Conservation (phyloP, 768 basidiomycete species). For the Suillus americanus region DNA sequence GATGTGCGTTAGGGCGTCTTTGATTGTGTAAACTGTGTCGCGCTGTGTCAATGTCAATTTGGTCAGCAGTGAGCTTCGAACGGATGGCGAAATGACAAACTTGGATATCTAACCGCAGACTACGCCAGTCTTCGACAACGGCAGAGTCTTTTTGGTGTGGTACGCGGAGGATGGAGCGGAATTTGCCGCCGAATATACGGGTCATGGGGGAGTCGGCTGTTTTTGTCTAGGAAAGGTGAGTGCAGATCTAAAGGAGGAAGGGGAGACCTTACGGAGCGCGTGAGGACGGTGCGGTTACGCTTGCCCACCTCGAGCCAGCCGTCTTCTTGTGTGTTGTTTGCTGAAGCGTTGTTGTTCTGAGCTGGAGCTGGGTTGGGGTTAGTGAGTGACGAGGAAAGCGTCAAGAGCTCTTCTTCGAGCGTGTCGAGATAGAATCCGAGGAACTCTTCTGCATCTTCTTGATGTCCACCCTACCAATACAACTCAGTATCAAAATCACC, state of each 20-base stretch:
- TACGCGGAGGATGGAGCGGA: constrained; percentile 78
- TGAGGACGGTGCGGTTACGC: constrained; percentile 77
- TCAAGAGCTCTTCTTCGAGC: constrained; percentile 86
- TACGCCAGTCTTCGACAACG: constrained; percentile 89
- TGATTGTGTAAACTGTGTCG: constrained; percentile 72
- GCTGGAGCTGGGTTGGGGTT: constrained; percentile 36
- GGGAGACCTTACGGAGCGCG: constrained; percentile 63
- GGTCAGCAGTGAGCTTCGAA: neutral
- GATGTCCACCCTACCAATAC: constrained; percentile 72
- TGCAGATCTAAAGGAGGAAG: neutral
- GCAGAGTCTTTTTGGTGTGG: constrained; percentile 86
- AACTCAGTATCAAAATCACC: constrained; percentile 5
- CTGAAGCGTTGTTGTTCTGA: constrained; percentile 11
- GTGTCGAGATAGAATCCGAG: constrained; percentile 97
- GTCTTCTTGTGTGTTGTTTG: constrained; percentile 38
- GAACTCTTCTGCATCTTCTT: constrained; percentile 99
- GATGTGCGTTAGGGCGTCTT: constrained; percentile 79
- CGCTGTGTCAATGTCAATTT: constrained; percentile 41
- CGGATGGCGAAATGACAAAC: constrained; percentile 33
- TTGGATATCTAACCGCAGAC: constrained; percentile 87
- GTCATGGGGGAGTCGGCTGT: constrained; percentile 85
- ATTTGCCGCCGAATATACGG: constrained; percentile 90
- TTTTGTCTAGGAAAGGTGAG: constrained; percentile 52
- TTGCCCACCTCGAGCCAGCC: constrained; percentile 95
- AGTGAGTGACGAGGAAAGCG: constrained; percentile 54